These are phyloP conservation scores for Malassezia psittaci DNA, from an alignment of 1,284 basidiomycete species.

Conservation along the genomic window DNA sequence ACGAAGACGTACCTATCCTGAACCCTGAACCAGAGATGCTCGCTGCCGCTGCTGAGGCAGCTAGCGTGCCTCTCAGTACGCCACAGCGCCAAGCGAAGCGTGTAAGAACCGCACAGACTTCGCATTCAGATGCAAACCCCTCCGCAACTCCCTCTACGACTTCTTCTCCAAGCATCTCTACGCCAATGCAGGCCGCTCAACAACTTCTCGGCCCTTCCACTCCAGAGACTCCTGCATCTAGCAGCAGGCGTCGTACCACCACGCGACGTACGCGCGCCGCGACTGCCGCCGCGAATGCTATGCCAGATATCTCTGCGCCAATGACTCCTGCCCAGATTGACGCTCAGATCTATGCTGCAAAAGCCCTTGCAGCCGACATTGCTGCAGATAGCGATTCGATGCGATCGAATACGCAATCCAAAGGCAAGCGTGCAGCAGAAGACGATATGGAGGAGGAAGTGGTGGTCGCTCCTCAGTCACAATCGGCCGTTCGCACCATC, in stretches of 20 bases:
- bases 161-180: not conserved
- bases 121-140: not conserved
- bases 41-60: conserved; percentile 2
- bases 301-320: conserved; percentile 24
- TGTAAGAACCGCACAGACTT: not conserved
- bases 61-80: not conserved
- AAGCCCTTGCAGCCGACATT: conserved; percentile 36
- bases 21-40: conserved; percentile 17
- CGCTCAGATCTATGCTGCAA: conserved; percentile 35
- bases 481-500: conserved; percentile 9
- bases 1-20: conserved; percentile 28
- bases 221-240: not conserved
- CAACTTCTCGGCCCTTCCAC: not conserved
- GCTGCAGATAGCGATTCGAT: conserved; percentile 14
- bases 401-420: conserved; percentile 19
- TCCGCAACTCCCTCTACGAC: not conserved
- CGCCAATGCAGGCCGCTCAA: conserved; percentile 8
- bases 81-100: conserved; percentile 16
- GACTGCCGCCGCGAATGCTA: conserved; percentile 16
- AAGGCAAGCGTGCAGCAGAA: conserved; percentile 26
- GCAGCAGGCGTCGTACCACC: conserved; percentile 4
- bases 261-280: conserved; percentile 4
- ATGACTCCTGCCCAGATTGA: conserved; percentile 37
- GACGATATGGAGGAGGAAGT: conserved; percentile 31
- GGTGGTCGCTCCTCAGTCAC: conserved; percentile 16